Base-by-base conservation (phyloP, 2,329 filamentous ascomycete genomes). In the Blumeria hordei region DNA sequence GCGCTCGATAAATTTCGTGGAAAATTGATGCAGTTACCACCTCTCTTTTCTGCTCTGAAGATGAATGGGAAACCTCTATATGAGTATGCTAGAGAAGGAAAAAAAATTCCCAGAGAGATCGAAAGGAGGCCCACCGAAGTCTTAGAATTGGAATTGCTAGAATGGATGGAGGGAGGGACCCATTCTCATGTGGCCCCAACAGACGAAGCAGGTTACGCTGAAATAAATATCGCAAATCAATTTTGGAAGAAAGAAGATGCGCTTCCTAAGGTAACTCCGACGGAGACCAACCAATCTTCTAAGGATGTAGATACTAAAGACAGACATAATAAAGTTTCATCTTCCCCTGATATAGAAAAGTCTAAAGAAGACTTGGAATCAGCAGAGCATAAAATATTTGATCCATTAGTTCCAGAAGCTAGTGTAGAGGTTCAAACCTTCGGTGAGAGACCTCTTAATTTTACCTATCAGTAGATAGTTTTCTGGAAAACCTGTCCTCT, bases 1-100 rank as follows among this genome's bases (percentile, higher is more conserved):
- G 85, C 83, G 14, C 69, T 96, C 56, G 74, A 72, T 5, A 70
- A 74, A 58, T 95, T 94, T 67, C 75, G 81, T 41, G 92, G 92
- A 14, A 83, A 83, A 61, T 87, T 87, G 63, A 81, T 85, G 71
- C 92, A 98, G 71, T 81, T 85, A 61, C 92, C 92, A 39, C 90
- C 90, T 6, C 77, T 98, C 18, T 98, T 88, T 68, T 94, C 87
- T 34, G 92, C 92, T 9, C 73, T 96, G 58, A 88, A 90, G 67
- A 86, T 95, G 67, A 78, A 95, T 61, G 92, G 92, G 1, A 95
- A 95, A 72, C 84, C 86, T 36, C 74, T 95, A 52, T 98, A 98
- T 66, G 88, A 98, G 69, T 96, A 96, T 68, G 92, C 92, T 18
- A 76, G 92, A 52, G 86, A 88, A 66, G 92, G 92, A 14, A 87